Conservation (phyloP, 257 asterid species). For the Datura wrightii region DNA sequence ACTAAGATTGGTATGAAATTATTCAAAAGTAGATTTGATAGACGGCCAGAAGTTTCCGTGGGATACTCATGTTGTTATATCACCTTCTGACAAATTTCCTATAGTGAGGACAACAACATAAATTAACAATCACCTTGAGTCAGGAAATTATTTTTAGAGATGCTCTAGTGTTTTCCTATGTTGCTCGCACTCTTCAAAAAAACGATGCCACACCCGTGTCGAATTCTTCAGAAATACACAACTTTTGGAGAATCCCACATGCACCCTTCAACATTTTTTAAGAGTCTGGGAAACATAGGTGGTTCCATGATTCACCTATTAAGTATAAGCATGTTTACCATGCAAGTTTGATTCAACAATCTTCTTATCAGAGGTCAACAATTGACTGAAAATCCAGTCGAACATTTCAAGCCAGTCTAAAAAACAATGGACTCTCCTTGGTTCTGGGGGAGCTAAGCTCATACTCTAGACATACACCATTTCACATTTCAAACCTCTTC, state of each 20-base stretch:
- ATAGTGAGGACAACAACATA: neutral
- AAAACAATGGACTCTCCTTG: too few species aligned
- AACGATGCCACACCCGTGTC: too few species aligned
- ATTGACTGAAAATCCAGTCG: too few species aligned
- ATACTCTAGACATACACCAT: neutral
- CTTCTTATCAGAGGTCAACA: neutral
- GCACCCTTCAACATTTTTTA: too few species aligned
- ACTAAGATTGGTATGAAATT: neutral
- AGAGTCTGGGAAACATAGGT: too few species aligned
- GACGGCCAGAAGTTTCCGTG: neutral
- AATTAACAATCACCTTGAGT: neutral
- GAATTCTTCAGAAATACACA: too few species aligned
- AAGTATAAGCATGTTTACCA: neutral
- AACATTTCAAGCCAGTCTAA: too few species aligned
- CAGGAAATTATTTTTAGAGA: neutral
- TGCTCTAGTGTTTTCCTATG: neutral
- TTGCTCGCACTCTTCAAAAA: too few species aligned
- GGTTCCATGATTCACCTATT: too few species aligned
- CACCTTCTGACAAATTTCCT: neutral
- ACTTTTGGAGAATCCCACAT: too few species aligned
- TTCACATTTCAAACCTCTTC: neutral
- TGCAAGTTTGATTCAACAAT: neutral
- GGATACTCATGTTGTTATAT: neutral
- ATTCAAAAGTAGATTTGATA: neutral
- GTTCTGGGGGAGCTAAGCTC: too few species aligned